Base-by-base conservation (phyloP, 2,329 filamentous ascomycete species). In the Aureobasidium pullulans region DNA sequence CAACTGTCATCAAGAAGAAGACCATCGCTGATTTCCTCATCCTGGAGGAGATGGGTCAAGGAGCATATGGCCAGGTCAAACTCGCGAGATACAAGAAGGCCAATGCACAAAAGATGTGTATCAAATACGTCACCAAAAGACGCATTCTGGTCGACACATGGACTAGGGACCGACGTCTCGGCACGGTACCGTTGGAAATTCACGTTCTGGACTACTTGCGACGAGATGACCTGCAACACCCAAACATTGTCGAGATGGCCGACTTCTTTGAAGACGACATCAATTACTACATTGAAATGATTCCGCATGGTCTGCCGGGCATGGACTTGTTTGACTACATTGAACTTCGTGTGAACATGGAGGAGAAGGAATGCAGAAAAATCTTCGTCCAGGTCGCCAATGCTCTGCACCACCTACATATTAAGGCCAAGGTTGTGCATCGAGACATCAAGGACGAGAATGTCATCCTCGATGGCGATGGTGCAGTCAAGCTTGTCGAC, bases 271-370 rank as follows among this genome's bases (percentile, higher is more conserved):
- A 87, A 71, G 90, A 95, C 65, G 86, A 90, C 64, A 79, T 86
- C 67, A 97, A 99, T 70, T 99, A 99, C 75, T 99, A 99, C 73
- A 99, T 99, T 66, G 94, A 97, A 72, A 99, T 97, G 90, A 81
- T 89, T 13, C 94, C 94, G 0, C 94, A 97, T 68, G 94, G 94
- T 1, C 79, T 96, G 39, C 94, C 94, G 0, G 94, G 94, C 11
- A 97, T 99, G 92, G 94, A 99, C 72, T 81, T 99, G 1, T 99
- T 99, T 69, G 94, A 99, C 74, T 99, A 99, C 72, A 99, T 99
- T 65, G 94, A 99, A 73, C 81, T 99, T 57, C 87, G 93, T 29
- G 86, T 91, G 47, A 96, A 93, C 68, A 99, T 99, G 94, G 90
- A 96, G 57, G 94, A 99, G 75, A 80, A 83, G 7, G 94, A 99